Percentiles rank a stretch among this genome's conserved stretches.
Conservation (phyloP, 768 basidiomycete species). For the Mycena floridula region DNA sequence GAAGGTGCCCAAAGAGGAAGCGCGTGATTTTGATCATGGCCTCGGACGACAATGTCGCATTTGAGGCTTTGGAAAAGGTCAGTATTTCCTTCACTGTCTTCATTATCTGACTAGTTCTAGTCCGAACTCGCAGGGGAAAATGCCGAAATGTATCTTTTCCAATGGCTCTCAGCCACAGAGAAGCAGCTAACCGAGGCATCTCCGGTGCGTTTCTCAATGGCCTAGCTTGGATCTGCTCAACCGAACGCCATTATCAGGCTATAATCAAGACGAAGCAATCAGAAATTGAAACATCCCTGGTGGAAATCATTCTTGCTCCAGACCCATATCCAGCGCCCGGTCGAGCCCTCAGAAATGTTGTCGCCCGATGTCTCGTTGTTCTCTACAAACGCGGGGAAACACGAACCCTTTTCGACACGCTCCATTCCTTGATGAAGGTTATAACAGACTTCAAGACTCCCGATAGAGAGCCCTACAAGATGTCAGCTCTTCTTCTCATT, state of each 20-base stretch:
- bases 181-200: conserved; percentile 43
- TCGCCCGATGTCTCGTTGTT: conserved; percentile 68
- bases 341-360: conserved; percentile 74
- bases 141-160: conserved; percentile 78
- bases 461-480: conserved; percentile 59
- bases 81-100: no score
- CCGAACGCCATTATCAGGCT: conserved; percentile 36
- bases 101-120: no score
- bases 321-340: conserved; percentile 78
- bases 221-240: background rate
- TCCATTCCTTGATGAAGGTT: conserved; percentile 71
- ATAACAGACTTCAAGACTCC: conserved; percentile 63
- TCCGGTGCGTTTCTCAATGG: conserved; percentile 54
- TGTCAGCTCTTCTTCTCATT: conserved; percentile 37
- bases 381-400: conserved; percentile 81
- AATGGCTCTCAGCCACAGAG: conserved; percentile 72
- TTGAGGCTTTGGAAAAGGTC: no score
- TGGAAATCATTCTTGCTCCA: conserved; percentile 62
- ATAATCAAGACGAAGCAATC: conserved; percentile 60
- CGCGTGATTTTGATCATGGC: background rate
- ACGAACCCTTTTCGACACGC: conserved; percentile 78
- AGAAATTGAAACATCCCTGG: conserved; percentile 52
- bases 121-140: conserved; percentile 65
- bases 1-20: no score
- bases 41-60: no score